These are phyloP conservation scores for Cicer cuneatum DNA, from an alignment of 306 rosid genomes.

Conservation along the genomic window DNA sequence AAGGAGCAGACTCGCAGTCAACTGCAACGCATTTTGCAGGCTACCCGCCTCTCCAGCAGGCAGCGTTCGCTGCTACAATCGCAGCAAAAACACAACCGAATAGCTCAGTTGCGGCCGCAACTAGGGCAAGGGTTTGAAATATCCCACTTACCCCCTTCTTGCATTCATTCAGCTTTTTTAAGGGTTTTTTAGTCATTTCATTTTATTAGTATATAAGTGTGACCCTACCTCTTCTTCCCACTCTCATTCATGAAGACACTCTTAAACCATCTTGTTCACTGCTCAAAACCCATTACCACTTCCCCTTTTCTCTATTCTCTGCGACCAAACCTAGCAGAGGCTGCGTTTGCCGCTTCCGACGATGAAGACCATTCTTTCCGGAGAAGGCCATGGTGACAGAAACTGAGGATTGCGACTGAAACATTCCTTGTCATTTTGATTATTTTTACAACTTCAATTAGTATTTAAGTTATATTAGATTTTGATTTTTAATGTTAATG, in stretches of 20 bases:
- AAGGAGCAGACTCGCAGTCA: background rate
- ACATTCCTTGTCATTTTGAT: background rate
- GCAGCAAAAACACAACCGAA: background rate
- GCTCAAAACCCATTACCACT: background rate
- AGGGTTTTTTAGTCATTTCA: background rate
- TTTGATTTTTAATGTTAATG: background rate
- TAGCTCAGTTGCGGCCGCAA: background rate
- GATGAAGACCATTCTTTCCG: background rate
- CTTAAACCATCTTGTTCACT: background rate
- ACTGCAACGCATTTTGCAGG: background rate
- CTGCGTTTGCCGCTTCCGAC: background rate
- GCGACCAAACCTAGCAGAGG: background rate
- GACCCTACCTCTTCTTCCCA: background rate
- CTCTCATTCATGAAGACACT: background rate
- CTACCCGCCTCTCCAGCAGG: background rate
- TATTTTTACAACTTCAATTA: background rate
- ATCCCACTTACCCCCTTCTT: background rate
- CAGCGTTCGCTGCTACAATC: background rate
- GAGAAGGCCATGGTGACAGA: background rate
- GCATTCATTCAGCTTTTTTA: background rate
- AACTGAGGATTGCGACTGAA: background rate
- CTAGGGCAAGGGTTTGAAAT: background rate
- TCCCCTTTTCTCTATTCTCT: background rate
- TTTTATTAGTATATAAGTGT: conserved; percentile 1
- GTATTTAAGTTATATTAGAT: background rate